Evolutionary conservation across 2,329 filamentous ascomycete species (phyloP).

Genomic region (Fusarium lateritium): DNA sequence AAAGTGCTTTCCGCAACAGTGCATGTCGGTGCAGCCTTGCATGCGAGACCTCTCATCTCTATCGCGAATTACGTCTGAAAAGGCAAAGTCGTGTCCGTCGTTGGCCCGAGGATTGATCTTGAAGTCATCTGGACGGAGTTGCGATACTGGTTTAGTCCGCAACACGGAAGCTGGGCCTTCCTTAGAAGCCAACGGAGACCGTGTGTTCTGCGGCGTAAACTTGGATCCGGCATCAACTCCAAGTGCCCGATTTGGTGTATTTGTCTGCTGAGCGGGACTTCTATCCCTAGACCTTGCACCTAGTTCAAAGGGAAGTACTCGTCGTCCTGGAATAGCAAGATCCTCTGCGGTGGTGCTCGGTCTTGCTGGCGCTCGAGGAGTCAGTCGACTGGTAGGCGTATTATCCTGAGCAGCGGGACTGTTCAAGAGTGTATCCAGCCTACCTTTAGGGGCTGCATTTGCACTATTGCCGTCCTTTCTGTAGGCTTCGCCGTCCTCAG

Average conservation of each 20-base stretch:
- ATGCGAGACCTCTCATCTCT: conserved; percentile 78
- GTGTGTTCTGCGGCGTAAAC: conserved; percentile 26
- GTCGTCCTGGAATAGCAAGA: conserved; percentile 56
- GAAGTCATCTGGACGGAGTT: conserved; percentile 80
- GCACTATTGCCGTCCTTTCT: conserved; percentile 26
- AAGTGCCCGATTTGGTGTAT: conserved; percentile 14
- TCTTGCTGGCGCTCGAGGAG: conserved; percentile 42
- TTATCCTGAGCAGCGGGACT: conserved; percentile 45
- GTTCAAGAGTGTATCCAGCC: conserved; percentile 55
- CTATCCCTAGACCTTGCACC: conserved; percentile 30
- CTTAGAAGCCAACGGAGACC: conserved; percentile 34
- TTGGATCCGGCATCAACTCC: conserved; percentile 21
- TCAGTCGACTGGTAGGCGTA: conserved; percentile 47
- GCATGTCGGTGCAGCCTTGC: conserved; percentile 79
- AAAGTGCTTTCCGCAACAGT: conserved; percentile 83
- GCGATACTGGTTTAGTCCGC: conserved; percentile 69
- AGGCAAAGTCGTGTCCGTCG: conserved; percentile 80
- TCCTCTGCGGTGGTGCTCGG: conserved; percentile 40
- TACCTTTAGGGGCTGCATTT: conserved; percentile 45
- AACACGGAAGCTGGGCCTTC: conserved; percentile 58
- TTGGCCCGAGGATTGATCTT: conserved; percentile 83
- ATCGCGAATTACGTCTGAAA: conserved; percentile 79
- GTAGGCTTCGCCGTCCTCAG: conserved; percentile 64
- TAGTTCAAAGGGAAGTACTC: conserved; percentile 58
- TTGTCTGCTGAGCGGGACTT: conserved; percentile 25